phyloP scores from a whole-genome alignment of 2,329 filamentous ascomycete genomes.

The Pseudogymnoascus sp. region DNA sequence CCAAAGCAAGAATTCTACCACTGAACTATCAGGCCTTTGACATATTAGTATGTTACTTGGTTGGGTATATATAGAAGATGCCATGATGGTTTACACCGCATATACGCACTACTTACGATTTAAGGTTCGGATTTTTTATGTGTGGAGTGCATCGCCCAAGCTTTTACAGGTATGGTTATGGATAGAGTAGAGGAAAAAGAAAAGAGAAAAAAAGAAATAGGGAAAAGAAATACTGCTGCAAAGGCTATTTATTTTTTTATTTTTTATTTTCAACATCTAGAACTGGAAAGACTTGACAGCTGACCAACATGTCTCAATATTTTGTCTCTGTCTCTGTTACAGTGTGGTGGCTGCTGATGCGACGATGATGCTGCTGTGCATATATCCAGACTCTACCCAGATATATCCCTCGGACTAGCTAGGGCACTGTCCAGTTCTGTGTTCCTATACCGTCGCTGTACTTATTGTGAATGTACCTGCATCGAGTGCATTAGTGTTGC shows the following conservation, averaged over 20 bases:
- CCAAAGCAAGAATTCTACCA: slow-evolving; percentile 8
- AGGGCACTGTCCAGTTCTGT: not conserved
- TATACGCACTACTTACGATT: not conserved
- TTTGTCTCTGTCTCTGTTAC: not conserved
- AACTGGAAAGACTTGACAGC: not conserved
- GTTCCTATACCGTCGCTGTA: not conserved
- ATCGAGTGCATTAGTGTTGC: not conserved
- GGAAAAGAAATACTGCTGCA: not conserved
- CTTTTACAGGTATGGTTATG: not conserved
- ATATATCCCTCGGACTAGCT: not conserved
- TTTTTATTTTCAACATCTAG: not conserved
- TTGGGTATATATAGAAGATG: not conserved
- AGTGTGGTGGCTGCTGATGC: not conserved
- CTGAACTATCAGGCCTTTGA: slow-evolving; percentile 4
- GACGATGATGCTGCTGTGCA: not conserved
- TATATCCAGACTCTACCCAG: not conserved
- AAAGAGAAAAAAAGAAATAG: not conserved
- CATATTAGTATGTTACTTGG: not conserved
- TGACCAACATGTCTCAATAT: not conserved
- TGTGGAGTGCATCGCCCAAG: not conserved
- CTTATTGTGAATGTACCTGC: not conserved
- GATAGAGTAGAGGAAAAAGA: not conserved
- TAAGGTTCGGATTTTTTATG: not conserved
- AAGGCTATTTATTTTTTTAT: not conserved
- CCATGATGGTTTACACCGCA: not conserved